A percentile compares a stretch with the other conserved stretches of the same genome.
phyloP scores from a whole-genome alignment of 345 rosid genomes.

The Citrus trifoliata region DNA sequence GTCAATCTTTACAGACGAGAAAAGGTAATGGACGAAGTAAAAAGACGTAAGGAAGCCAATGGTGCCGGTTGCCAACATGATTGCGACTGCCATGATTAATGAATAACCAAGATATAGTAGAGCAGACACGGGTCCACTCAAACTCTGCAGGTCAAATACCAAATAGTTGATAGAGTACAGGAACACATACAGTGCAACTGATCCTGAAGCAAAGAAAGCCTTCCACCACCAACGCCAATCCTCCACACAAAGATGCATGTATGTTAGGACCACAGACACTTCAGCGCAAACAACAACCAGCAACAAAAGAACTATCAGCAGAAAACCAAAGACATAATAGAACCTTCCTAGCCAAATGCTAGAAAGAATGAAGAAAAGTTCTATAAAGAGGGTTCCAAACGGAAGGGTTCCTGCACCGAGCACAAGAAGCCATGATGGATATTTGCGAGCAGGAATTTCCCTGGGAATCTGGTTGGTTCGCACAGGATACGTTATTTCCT shows the following conservation, averaged over 20 bases:
- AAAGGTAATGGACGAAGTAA: conserved; percentile 80
- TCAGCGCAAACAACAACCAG: conserved; percentile 73
- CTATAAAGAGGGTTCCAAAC: conserved; percentile 75
- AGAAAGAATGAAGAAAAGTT: conserved; percentile 77
- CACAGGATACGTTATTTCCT: conserved; percentile 60
- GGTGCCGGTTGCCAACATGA: conserved; percentile 78
- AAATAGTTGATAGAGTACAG: conserved; percentile 73
- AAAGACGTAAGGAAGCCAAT: conserved; percentile 77
- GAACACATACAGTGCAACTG: conserved; percentile 75
- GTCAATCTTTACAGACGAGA: conserved; percentile 82
- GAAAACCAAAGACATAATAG: conserved; percentile 74
- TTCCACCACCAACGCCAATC: conserved; percentile 98
- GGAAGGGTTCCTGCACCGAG: conserved; percentile 89
- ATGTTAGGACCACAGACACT: conserved; percentile 76
- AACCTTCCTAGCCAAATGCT: conserved; percentile 89
- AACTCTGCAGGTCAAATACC: conserved; percentile 74
- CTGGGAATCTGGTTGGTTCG: conserved; percentile 78
- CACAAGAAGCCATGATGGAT: conserved; percentile 85
- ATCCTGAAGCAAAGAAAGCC: conserved; percentile 81
- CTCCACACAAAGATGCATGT: conserved; percentile 86
- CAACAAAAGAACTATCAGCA: conserved; percentile 61
- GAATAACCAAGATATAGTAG: conserved; percentile 76
- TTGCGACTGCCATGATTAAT: conserved; percentile 67
- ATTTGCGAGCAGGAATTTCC: conserved; percentile 80
- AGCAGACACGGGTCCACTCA: conserved; percentile 80